Percentiles rank a stretch among this genome's conserved stretches.
Conservation (phyloP, 257 asterid species). For the Nicotiana obtusifolia region DNA sequence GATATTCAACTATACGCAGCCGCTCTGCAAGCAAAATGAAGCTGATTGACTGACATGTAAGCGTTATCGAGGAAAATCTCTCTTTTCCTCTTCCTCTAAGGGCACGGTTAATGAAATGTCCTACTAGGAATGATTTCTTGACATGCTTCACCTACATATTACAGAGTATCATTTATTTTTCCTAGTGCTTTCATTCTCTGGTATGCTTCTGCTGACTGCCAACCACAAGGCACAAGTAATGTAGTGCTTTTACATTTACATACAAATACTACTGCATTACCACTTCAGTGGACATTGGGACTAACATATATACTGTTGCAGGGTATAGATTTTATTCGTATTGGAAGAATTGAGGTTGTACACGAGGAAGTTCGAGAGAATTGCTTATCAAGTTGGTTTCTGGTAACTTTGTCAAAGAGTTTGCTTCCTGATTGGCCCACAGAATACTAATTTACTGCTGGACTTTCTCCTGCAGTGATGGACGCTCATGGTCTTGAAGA, state of each 20-base stretch:
- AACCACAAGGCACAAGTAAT: conserved; percentile 3
- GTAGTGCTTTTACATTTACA: conserved; percentile 3
- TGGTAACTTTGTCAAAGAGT: conserved; percentile 7
- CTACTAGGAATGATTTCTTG: not conserved
- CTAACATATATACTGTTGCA: conserved; percentile 25
- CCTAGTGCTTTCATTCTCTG: conserved; percentile 3
- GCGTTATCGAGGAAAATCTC: not conserved
- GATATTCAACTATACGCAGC: not conserved
- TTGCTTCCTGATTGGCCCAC: conserved; percentile 8
- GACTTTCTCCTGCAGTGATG: conserved; percentile 40
- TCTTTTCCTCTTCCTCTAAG: not conserved
- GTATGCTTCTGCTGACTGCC: not conserved
- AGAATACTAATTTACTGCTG: conserved; percentile 14
- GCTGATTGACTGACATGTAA: not conserved
- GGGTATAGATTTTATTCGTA: conserved; percentile 86
- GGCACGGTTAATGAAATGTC: not conserved
- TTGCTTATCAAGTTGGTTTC: conserved; percentile 66
- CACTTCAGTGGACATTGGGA: not conserved
- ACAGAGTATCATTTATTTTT: not conserved
- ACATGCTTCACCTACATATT: not conserved
- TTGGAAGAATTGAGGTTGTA: conserved; percentile 85
- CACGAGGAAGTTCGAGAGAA: conserved; percentile 70
- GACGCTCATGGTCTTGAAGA: conserved; percentile 50
- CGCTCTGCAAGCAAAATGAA: not conserved
- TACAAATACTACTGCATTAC: conserved; percentile 15